Evolutionary conservation across 768 basidiomycete genomes (phyloP), one percentile per base, ranked within the genome.

Genomic region (Lentinula raphanica): DNA sequence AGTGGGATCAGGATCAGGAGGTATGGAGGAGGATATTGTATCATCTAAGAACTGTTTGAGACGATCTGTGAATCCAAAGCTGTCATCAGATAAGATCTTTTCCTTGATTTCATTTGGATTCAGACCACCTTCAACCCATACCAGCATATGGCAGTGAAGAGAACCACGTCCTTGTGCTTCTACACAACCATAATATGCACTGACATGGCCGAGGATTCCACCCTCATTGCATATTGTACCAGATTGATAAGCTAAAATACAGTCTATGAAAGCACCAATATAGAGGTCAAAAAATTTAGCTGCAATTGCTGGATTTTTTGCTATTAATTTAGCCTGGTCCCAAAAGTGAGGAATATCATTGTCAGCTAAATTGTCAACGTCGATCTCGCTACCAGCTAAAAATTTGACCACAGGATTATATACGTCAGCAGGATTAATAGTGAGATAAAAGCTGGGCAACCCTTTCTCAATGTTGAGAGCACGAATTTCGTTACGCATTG

Each of bases 351-450:
- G 50, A 0, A 72, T 60, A 0, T 78, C 48, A 0, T 66, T 62
- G n/a, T n/a, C n/a, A 0, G 64, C 54, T 0, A 68, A 15, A 0
- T 74, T 38, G 36, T 77, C 72, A 8, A 77, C 42, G 54, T 77
- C 67, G 6, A 75, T 72, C 0, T 77, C 68, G 3, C 27, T 25
- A 0, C 78, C 76, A 1, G 68, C 66, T 0, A 79, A 48, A 50
- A 79, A 70, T 32, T 71, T 70, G 0, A 81, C 67, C 3, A 80
- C 1, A 1, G 76, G 77, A 64, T 73, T 76, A 35, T 75, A 69
- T 0, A 75, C 62, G 57, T 77, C 76, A 13, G 71, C 69, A 21
- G 78, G 78, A 66, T 79, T 79, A 2, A 78, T 69, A 0, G 78
- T 81, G 1, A 81, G 49, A 59, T 68, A 81, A 31, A 79, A 75